Base-by-base conservation (phyloP, 345 rosid species). In the Arabis hirsuta region DNA sequence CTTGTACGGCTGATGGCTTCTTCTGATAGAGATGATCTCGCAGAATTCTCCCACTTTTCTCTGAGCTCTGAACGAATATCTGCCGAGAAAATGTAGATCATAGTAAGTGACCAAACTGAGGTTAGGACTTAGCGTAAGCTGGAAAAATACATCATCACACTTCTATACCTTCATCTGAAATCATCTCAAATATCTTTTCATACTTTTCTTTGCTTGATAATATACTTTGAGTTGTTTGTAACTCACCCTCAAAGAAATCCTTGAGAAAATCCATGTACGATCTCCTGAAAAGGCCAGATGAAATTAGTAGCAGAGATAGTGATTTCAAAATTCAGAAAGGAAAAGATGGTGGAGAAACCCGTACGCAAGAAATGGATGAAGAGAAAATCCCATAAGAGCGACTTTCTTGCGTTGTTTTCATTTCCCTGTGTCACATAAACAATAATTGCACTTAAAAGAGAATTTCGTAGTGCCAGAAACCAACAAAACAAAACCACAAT, bases 291-390 rank as follows among this genome's bases (percentile, higher is more conserved):
- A 43, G 45, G 13, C 50, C 32, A 47, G 70, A 41, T 9, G 46
- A 16, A 32, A 39, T 73, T 41, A 72, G 66, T 39, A 74, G 46
- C 73, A 62, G 46, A 61, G 29, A 55, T 4, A 13, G 41, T 29
- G 14, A 31, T 31, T 32, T 27, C 34, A 45, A 64, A 43, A 32
- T 24, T 3, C n/a, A 69, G 14, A 16, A 55, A 57, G 66, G 19
- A 12, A 50, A 51, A 74, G 7, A 73, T 7, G 42, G 48, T 32
- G 39, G 53, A 74, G 31, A 16, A 76, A 51, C 24, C 24, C 24
- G 24, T 82, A 94, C 96, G 52, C 89, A 67, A 94, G 92, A 76
- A 91, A 94, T 29, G 98, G 98, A 84, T 91, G 95, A 81, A 94
- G 93, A 68, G 26, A 85, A 55, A 36, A 80, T 48, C 96, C 95